Base-by-base conservation (phyloP, 2,329 filamentous ascomycete genomes). In the Fusarium hostae region DNA sequence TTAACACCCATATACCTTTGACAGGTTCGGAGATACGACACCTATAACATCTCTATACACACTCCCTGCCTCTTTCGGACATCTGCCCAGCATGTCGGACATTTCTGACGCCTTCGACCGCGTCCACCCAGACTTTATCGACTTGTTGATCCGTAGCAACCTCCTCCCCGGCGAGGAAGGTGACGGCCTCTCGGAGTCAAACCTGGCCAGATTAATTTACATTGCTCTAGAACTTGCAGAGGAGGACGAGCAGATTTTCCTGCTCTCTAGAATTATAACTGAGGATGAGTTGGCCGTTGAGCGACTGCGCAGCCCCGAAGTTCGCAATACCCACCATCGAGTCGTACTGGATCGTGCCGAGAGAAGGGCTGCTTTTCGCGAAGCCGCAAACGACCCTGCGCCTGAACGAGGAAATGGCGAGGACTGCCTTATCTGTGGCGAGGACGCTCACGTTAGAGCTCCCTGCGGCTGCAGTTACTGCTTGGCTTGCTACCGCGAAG, bases 201-300 rank as follows among this genome's bases (percentile, higher is more conserved):
- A 45, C 8, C 43, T 78, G 9, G 74, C 73, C 9, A 65, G 56
- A 3, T 52, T 63, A 6, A 71, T 74, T 22, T 9, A 28, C 2
- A 26, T 77, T 8, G 76, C 76, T 9, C 61, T 78, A 18, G 66
- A 76, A 40, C 64, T 75, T 13, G 63, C 69, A 7, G 68, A 76
- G 3, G 52, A 62, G 0, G 30, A 41, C 2, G 70, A 75, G 18
- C 76, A 78, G 20, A 37, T 62, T 20, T 50, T 64, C 12, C 34
- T 78, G 9, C 39, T 77, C 11, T 66, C 65, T 4, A 71, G 74
- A 12, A 68, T 78, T 13, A 64, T 78, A 32, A 24, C 73, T 0
- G 73, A 77, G n/a, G 69, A 76, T 5, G 76, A 78, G 15, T 15
- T 58, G 4, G 73, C 73, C 3, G 34, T 54, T 10, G 48, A 69